Percentiles rank a stretch among this genome's conserved stretches.
phyloP scores from a whole-genome alignment of 208 protist species.

The Trypanosoma rangeli region DNA sequence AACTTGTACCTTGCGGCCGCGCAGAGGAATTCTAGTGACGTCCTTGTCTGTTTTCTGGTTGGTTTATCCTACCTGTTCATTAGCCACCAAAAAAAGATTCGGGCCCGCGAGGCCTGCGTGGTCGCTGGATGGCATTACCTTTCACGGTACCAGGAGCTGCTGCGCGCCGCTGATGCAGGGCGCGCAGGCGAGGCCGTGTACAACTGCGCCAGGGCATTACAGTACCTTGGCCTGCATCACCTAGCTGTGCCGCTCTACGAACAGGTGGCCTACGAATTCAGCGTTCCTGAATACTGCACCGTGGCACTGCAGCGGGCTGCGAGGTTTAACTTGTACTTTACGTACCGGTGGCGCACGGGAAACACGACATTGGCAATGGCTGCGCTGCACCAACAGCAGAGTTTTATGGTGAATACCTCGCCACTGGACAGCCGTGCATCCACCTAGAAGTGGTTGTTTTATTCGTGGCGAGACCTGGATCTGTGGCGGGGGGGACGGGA shows the following conservation, averaged over 20 bases:
- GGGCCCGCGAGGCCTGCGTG: slow-evolving; percentile 62
- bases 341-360: slow-evolving; percentile 66
- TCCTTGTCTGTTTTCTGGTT: slow-evolving; percentile 76
- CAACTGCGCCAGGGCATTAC: slow-evolving; percentile 80
- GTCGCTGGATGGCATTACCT: slow-evolving; percentile 80
- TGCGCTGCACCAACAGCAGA: slow-evolving; percentile 38
- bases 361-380: slow-evolving; percentile 57
- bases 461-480: too few relatives aligned
- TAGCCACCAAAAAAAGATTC: slow-evolving; percentile 77
- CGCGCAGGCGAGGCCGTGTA: slow-evolving; percentile 75
- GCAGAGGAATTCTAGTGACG: slow-evolving; percentile 54
- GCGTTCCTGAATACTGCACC: slow-evolving; percentile 63
- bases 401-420: not conserved
- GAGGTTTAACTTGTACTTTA: slow-evolving; percentile 77
- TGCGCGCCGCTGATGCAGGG: slow-evolving; percentile 39
- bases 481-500: too few relatives aligned
- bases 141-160: slow-evolving; percentile 57
- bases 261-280: slow-evolving; percentile 60
- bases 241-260: slow-evolving; percentile 81
- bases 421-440: not conserved
- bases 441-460: not conserved
- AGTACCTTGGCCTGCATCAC: slow-evolving; percentile 69
- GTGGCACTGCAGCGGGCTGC: slow-evolving; percentile 67
- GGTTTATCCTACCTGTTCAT: slow-evolving; percentile 70
- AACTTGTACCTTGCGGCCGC: slow-evolving; percentile 75